Evolutionary conservation across 2,329 filamentous ascomycete genomes (phyloP).

Genomic region (Xylaria digitata): DNA sequence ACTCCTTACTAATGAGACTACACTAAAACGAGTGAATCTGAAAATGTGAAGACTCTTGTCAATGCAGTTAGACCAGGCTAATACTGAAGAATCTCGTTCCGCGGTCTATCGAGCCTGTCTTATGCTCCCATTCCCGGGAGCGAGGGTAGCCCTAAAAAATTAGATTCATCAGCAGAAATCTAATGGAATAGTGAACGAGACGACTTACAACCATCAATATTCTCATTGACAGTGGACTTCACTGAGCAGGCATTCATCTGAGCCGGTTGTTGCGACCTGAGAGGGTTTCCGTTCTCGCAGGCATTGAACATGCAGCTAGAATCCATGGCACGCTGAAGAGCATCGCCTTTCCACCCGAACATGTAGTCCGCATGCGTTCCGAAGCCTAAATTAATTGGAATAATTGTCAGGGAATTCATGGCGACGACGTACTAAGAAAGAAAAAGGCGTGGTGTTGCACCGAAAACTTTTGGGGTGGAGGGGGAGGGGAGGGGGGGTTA

Average conservation of each 20-base stretch:
- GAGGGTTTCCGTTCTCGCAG: slow-evolving; percentile 48
- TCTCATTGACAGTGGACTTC: slow-evolving; percentile 42
- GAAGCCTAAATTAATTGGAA: slow-evolving; percentile 41
- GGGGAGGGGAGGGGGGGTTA: neutral
- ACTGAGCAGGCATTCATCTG: slow-evolving; percentile 47
- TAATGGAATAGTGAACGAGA: fast-evolving
- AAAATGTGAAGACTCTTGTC: neutral
- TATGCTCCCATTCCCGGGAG: slow-evolving; percentile 40
- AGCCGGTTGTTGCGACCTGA: slow-evolving; percentile 44
- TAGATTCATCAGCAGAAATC: slow-evolving; percentile 2
- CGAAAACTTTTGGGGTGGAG: too few species aligned
- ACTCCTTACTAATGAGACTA: neutral
- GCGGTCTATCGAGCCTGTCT: neutral
- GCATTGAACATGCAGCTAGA: slow-evolving; percentile 49
- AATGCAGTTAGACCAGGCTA: neutral
- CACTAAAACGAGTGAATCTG: neutral
- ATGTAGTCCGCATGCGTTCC: slow-evolving; percentile 56
- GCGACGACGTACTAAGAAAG: too few species aligned
- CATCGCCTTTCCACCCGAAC: slow-evolving; percentile 53
- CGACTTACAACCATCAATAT: slow-evolving; percentile 47
- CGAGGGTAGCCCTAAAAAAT: slow-evolving; percentile 39
- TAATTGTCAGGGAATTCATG: too few species aligned
- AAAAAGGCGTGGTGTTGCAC: too few species aligned
- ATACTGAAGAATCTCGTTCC: neutral
- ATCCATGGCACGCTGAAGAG: slow-evolving; percentile 51